These are phyloP conservation scores for Pholiota conissans DNA, from an alignment of 768 basidiomycete species.

Conservation along the genomic window DNA sequence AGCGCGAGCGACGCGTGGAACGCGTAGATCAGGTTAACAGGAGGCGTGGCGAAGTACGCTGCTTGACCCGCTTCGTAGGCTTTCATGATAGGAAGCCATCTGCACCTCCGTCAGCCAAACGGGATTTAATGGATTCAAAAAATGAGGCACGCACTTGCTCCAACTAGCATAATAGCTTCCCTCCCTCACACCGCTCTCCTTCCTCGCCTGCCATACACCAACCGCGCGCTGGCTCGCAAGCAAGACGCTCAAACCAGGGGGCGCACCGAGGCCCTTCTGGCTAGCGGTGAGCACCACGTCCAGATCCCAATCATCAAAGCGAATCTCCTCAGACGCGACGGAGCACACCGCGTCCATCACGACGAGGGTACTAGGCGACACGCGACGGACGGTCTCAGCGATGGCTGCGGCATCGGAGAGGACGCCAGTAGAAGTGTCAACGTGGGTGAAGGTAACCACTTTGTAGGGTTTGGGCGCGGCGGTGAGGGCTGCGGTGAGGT, in stretches of 20 bases:
- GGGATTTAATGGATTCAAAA: not conserved
- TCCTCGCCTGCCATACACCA: conserved; percentile 44
- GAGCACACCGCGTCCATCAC: conserved; percentile 94
- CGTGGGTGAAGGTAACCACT: conserved; percentile 90
- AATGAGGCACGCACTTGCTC: conserved; percentile 30
- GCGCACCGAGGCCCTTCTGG: conserved; percentile 92
- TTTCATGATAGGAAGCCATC: conserved; percentile 93
- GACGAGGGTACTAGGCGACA: conserved; percentile 87
- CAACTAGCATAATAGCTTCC: conserved; percentile 84
- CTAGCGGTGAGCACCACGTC: conserved; percentile 86
- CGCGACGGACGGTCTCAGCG: conserved; percentile 64
- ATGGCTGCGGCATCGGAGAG: conserved; percentile 82
- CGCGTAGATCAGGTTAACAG: conserved; percentile 92
- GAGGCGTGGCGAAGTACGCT: conserved; percentile 94
- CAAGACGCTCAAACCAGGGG: conserved; percentile 90
- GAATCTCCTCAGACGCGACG: conserved; percentile 94
- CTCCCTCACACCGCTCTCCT: conserved; percentile 20
- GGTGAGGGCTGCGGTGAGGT: conserved; percentile 69
- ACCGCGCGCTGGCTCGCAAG: conserved; percentile 81
- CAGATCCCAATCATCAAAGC: conserved; percentile 90
- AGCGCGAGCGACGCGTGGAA: conserved; percentile 77
- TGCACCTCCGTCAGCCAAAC: conserved; percentile 22
- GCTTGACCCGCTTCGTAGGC: conserved; percentile 82
- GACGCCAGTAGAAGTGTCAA: conserved; percentile 91
- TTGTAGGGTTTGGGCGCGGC: conserved; percentile 72